Conservation (phyloP, 1,284 basidiomycete genomes). For the Caloboletus inedulis region DNA sequence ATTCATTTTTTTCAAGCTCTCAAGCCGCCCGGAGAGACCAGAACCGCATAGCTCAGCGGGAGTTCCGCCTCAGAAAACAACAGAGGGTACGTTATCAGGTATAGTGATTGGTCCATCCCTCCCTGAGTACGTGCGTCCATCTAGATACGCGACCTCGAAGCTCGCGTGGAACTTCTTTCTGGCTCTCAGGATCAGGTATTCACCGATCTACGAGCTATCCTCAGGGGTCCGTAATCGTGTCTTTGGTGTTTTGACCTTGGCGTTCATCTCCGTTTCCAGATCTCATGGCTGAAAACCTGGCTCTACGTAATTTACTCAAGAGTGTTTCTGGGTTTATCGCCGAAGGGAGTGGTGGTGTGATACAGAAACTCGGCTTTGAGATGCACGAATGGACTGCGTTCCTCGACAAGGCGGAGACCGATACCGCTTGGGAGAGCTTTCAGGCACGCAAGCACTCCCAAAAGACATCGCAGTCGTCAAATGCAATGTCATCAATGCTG, state of each 20-base stretch:
- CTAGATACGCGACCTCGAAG: constrained; percentile 90
- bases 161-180: constrained; percentile 85
- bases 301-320: constrained; percentile 73
- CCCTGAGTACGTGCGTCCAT: constrained; percentile 9
- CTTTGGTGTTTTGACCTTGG: constrained; percentile 1
- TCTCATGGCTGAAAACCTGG: constrained; percentile 85
- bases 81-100: constrained; percentile 53
- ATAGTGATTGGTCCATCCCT: background rate
- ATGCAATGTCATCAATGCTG: constrained; percentile 29
- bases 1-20: constrained; percentile 48
- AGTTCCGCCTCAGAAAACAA: constrained; percentile 88
- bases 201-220: constrained; percentile 74
- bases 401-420: constrained; percentile 81
- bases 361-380: constrained; percentile 79
- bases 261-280: constrained; percentile 42
- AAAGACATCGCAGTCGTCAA: constrained; percentile 30
- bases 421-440: constrained; percentile 88
- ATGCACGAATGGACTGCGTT: constrained; percentile 74
- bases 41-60: constrained; percentile 89
- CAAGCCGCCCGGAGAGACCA: constrained; percentile 84
- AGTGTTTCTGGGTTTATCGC: constrained; percentile 78
- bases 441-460: constrained; percentile 51
- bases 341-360: constrained; percentile 74
- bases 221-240: constrained; percentile 53
- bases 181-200: constrained; percentile 86